A percentile compares a stretch with the other conserved stretches of the same genome.
Evolutionary conservation across 148 eudicot genomes (phyloP).

Genomic region (Rhododendron kiyosumense): DNA sequence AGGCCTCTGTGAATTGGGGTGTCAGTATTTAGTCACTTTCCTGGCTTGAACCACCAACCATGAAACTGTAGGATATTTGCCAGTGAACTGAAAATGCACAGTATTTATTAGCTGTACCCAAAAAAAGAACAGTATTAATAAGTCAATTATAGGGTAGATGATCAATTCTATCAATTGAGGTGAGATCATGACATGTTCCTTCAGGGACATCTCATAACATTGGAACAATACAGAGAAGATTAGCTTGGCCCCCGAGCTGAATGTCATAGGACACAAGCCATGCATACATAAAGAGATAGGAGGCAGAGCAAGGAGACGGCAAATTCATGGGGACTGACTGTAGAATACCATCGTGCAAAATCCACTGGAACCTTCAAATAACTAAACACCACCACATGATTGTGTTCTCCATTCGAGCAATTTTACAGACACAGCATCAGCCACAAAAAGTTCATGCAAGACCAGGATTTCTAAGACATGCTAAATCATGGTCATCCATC

Average conservation of each 20-base stretch:
- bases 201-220: too few relatives aligned
- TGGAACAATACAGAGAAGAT: too few relatives aligned
- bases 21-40: background rate
- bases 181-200: too few relatives aligned
- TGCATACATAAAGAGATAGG: background rate
- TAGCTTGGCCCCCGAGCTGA: too few relatives aligned
- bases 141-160: background rate
- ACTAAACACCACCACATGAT: background rate
- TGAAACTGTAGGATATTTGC: background rate
- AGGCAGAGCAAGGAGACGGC: background rate
- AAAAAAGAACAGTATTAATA: too few relatives aligned
- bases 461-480: background rate
- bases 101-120: background rate
- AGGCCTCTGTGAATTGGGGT: background rate
- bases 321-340: background rate
- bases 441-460: background rate
- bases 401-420: background rate
- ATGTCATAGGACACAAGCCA: background rate
- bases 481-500: background rate
- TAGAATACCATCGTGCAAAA: background rate
- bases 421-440: background rate
- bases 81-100: background rate
- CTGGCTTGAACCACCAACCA: background rate
- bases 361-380: background rate
- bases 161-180: background rate